Evolutionary conservation across 306 rosid species (phyloP).

Genomic region (Dalbergia oliveri): DNA sequence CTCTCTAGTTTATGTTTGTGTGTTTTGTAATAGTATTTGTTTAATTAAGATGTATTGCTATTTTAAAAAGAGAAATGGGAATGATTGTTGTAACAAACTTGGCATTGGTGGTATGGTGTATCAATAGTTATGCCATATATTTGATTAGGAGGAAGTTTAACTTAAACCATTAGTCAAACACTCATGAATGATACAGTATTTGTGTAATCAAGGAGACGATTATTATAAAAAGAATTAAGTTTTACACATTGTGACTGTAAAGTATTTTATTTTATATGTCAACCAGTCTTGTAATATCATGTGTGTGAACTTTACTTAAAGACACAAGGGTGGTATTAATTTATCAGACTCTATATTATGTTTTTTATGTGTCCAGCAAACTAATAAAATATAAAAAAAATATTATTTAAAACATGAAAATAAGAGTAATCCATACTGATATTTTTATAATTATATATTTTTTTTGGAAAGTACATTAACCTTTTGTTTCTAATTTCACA

Average conservation of each 20-base stretch:
- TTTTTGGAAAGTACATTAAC: neutral
- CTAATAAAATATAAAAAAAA: no score
- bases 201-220: neutral
- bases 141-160: conserved; percentile 44
- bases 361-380: no score
- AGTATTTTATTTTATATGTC: no score
- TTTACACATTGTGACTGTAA: no score
- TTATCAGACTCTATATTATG: no score
- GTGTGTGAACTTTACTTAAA: no score
- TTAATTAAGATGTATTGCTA: conserved; percentile 4
- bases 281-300: no score
- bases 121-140: conserved; percentile 38
- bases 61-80: conserved; percentile 6
- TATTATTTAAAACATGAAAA: neutral
- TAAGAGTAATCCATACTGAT: neutral
- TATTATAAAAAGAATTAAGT: neutral
- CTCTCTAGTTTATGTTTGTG: conserved; percentile 35
- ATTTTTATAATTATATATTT: neutral
- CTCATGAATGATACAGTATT: conserved; percentile 9
- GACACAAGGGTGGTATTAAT: no score
- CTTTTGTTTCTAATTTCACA: no score
- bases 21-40: conserved; percentile 15
- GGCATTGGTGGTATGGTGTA: conserved; percentile 24
- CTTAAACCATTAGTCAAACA: conserved; percentile 44
- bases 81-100: conserved; percentile 35